Conservation (phyloP, 2,329 filamentous ascomycete genomes). For the Stemphylium lycopersici region DNA sequence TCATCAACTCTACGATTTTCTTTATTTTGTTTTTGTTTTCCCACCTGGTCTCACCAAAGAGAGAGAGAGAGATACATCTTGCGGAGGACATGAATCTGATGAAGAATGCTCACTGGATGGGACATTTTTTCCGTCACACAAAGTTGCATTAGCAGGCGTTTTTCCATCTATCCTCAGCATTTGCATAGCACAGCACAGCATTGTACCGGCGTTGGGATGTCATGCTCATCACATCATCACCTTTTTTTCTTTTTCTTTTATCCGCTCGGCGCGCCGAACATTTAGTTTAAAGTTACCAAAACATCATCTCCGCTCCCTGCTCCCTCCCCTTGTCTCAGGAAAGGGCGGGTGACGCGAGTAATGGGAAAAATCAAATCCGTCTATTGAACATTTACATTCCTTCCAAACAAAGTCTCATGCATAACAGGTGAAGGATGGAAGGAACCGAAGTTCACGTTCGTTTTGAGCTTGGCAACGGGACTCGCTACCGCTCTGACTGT, state of each 20-base stretch:
- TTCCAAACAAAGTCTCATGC: no score
- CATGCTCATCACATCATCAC: constrained; percentile 9
- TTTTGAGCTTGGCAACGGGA: constrained; percentile 12
- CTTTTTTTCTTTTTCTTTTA: neutral
- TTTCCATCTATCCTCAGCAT: constrained; percentile 2
- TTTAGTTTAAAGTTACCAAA: neutral
- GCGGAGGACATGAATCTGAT: constrained; percentile 13
- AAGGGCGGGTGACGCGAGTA: constrained; percentile 14
- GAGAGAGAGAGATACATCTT: neutral
- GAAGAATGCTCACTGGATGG: constrained; percentile 18
- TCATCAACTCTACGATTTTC: constrained; percentile 26
- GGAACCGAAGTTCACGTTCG: neutral
- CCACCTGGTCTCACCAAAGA: neutral
- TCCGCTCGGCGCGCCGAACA: constrained; percentile 12
- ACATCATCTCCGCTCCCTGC: constrained; percentile 6
- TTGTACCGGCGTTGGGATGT: constrained; percentile 14
- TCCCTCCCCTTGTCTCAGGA: neutral
- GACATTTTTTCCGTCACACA: constrained; percentile 13
- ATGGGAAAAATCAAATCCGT: constrained; percentile 9
- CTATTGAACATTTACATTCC: neutral
- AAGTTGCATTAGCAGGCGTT: constrained; percentile 13
- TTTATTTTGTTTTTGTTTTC: constrained; percentile 15
- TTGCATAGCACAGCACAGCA: constrained; percentile 14
- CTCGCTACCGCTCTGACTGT: neutral
- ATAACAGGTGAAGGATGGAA: no score